Evolutionary conservation across 495 filamentous ascomycete species (phyloP).

Genomic region (Aspergillus nidulans): DNA sequence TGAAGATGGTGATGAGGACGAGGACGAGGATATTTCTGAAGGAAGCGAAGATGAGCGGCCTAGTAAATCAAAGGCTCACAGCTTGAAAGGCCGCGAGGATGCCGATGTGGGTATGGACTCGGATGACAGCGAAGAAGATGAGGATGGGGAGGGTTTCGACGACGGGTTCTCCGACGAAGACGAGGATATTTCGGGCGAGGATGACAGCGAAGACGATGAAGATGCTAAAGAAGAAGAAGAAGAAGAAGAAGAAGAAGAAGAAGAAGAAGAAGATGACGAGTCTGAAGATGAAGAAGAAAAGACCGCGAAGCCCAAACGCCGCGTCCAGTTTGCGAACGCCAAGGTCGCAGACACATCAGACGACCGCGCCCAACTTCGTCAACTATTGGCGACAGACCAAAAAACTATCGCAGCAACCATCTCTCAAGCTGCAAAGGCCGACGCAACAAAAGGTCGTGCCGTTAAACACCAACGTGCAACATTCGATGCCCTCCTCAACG

Average conservation of each 20-base stretch:
- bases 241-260: conserved; percentile 37
- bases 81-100: conserved; percentile 32
- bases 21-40: conserved; percentile 49
- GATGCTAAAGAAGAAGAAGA: conserved; percentile 35
- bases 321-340: conserved; percentile 20
- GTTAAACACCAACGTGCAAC: conserved; percentile 77
- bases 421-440: conserved; percentile 67
- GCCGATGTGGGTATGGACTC: conserved; percentile 22
- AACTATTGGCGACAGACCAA: conserved; percentile 68
- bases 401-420: conserved; percentile 64
- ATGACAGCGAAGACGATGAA: conserved; percentile 25
- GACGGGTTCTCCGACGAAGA: conserved; percentile 17
- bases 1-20: conserved; percentile 42
- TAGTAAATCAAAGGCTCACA: conserved; percentile 35
- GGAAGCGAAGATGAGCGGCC: conserved; percentile 16
- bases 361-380: conserved; percentile 56
- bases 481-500: conserved; percentile 83
- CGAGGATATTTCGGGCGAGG: conserved; percentile 10
- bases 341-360: conserved; percentile 20
- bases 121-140: conserved; percentile 19
- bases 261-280: conserved; percentile 29
- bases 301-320: conserved; percentile 18
- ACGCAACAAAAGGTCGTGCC: conserved; percentile 79
- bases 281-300: conserved; percentile 37
- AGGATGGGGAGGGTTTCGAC: conserved; percentile 8